phyloP scores from a whole-genome alignment of 208 protist genomes.

The Wallacemonas sp. region DNA sequence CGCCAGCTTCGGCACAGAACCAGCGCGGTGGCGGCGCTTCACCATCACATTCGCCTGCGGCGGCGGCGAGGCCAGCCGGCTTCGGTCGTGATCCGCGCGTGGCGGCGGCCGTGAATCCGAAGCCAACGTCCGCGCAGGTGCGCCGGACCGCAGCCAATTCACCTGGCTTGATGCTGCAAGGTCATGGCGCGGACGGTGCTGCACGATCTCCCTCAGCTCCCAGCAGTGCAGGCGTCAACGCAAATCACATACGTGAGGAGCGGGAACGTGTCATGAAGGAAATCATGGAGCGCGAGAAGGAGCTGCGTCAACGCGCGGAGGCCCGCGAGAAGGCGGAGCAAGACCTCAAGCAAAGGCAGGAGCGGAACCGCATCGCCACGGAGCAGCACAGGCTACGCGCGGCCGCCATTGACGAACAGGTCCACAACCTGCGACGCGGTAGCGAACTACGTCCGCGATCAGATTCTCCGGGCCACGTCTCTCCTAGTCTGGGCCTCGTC shows the following conservation, averaged over 20 bases:
- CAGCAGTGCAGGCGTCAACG: neutral
- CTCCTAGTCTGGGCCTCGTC: neutral
- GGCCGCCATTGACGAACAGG: neutral
- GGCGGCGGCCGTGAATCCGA: neutral
- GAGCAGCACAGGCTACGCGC: neutral
- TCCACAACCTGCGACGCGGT: neutral
- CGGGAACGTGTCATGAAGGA: neutral
- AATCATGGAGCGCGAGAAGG: neutral
- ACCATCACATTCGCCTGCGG: neutral
- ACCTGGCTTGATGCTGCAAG: neutral
- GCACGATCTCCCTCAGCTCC: neutral
- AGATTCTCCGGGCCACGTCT: neutral
- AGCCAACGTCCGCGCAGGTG: neutral
- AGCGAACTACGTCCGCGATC: neutral
- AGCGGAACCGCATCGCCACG: neutral
- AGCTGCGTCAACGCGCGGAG: neutral
- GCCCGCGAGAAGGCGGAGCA: constrained; percentile 10
- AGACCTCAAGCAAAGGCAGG: constrained; percentile 6
- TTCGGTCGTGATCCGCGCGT: constrained; percentile 33
- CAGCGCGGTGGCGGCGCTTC: neutral
- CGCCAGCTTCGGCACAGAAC: neutral
- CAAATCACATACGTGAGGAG: constrained; percentile 4
- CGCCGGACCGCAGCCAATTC: constrained; percentile 1
- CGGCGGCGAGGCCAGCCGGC: neutral
- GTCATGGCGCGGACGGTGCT: neutral